Percentiles rank a stretch among this genome's conserved stretches.
Evolutionary conservation across 148 eudicot species (phyloP).

Genomic region (Oxyria digyna): DNA sequence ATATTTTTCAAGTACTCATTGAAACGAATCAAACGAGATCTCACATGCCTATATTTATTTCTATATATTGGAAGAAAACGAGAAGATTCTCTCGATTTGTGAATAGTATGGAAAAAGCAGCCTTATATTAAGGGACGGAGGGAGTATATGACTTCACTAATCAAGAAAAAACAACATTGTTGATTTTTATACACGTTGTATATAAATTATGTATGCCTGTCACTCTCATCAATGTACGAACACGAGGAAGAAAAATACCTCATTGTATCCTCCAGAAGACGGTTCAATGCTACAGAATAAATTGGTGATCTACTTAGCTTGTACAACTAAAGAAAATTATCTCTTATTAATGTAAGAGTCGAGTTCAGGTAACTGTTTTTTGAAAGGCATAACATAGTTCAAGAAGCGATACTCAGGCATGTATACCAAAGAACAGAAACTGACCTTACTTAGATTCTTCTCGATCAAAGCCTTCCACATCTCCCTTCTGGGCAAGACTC

Average conservation of each 20-base stretch:
- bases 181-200: neutral
- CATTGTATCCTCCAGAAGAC: neutral
- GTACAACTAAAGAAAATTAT: neutral
- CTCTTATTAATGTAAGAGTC: neutral
- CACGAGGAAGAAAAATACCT: neutral
- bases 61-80: no score
- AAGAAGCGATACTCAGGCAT: slow-evolving; percentile 3
- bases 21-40: no score
- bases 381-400: slow-evolving; percentile 1
- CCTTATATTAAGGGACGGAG: no score
- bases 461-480: slow-evolving; percentile 5
- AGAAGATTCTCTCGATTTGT: no score
- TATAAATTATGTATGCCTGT: neutral
- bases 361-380: slow-evolving; percentile 12
- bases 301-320: neutral
- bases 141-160: neutral
- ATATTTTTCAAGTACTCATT: no score
- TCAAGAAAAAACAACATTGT: neutral
- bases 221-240: neutral
- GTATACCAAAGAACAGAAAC: slow-evolving; percentile 1
- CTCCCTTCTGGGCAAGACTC: slow-evolving; percentile 11
- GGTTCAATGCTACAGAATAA: slow-evolving; percentile 1
- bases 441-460: slow-evolving; percentile 5
- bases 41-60: no score
- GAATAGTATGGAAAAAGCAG: no score